Evolutionary conservation across 2,329 filamentous ascomycete species (phyloP).

Genomic region (Colletotrichum lupini): DNA sequence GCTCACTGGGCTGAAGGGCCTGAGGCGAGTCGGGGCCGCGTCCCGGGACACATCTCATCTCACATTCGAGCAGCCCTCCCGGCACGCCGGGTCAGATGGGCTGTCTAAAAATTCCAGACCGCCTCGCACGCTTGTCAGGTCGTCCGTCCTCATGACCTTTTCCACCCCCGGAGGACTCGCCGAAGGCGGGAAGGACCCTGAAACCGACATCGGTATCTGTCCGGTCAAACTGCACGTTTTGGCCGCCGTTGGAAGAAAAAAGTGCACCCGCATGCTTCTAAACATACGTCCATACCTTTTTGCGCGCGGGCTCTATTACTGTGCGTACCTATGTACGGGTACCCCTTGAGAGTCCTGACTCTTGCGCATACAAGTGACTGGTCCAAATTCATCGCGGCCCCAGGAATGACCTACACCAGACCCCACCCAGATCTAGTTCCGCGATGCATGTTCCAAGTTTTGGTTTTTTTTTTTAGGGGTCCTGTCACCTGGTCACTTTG

Average conservation of each 20-base stretch:
- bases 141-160: constrained; percentile 29
- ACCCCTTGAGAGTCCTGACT: not conserved
- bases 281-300: not conserved
- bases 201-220: constrained; percentile 28
- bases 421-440: constrained; percentile 26
- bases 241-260: not conserved
- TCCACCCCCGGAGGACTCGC: too few relatives aligned
- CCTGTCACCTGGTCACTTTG: constrained; percentile 13
- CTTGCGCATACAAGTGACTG: not conserved
- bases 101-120: constrained; percentile 24
- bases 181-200: constrained; percentile 31
- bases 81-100: constrained; percentile 16
- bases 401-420: not conserved
- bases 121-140: constrained; percentile 30
- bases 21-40: not conserved
- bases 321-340: not conserved
- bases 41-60: constrained; percentile 10
- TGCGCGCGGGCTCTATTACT: too few relatives aligned
- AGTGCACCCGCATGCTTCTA: not conserved
- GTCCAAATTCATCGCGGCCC: not conserved
- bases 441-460: constrained; percentile 33
- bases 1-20: not conserved
- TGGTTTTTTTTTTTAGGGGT: constrained; percentile 27
- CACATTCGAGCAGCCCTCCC: not conserved
- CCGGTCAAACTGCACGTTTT: not conserved